Base-by-base conservation (phyloP, 2,329 filamentous ascomycete species). In the Paramyrothecium sp. region DNA sequence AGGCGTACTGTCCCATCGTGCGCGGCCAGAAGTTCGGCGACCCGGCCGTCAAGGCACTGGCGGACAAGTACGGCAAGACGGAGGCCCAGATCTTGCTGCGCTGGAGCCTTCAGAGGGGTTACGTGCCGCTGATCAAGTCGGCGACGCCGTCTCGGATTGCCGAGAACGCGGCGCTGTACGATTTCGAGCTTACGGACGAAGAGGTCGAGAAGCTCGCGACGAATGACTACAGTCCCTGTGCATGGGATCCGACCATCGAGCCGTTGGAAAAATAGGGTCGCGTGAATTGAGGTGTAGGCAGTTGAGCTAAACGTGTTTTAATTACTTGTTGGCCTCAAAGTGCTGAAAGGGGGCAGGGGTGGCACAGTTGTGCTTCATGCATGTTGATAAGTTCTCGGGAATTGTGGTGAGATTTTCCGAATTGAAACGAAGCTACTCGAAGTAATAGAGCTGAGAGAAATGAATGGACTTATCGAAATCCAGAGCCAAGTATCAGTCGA, bases 91-190 rank as follows among this genome's bases (percentile, higher is more conserved):
- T 96, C 11, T 73, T 97, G 66, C 75, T 96, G 53, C 82, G 92
- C 61, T 97, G 91, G 82, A 90, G 89, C 63, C 72, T 96, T 73
- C 90, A 96, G 73, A 93, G 91, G 75, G 89, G 85, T 3, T 87
- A 85, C 70, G 80, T 90, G 34, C 89, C 89, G 50, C 75, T 92
- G 59, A 88, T 89, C 21, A 92, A 92, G 81, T 91, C 87, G 59
- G 88, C 89, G 53, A 89, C 84, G 4, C 81, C 85, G 0, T 83
- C 80, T 30, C 80, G 89, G 13, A 91, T 92, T 61, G 75, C 78
- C 58, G 82, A 86, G 68, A 93, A 92, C 64, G 72, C 80, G 0
- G 73, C 73, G 3, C 59, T 86, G 13, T 86, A 76, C 64, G 80
- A 83, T 64, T 86, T 86, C 67, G 78, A 84, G 65, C 65, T 86